Conservation (phyloP, 1,284 basidiomycete species). For the Moniliella sp. region DNA sequence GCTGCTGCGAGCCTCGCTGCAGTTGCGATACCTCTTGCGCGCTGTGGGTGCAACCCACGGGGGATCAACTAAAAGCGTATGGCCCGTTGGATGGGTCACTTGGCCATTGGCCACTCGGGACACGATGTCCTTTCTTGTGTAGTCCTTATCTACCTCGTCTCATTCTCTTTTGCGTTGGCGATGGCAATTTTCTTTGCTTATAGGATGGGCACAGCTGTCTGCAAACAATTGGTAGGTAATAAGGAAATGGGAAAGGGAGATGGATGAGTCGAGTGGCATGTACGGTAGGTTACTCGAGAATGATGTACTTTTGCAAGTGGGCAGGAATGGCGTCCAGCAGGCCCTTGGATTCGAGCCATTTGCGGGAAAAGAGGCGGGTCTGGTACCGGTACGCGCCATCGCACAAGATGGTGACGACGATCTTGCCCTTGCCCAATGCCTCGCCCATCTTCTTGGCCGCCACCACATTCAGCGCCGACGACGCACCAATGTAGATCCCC, state of each 20-base stretch:
- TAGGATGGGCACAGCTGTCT: too few species aligned
- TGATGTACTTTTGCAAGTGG: slow-evolving; percentile 68
- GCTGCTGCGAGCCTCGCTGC: neutral
- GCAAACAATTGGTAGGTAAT: too few species aligned
- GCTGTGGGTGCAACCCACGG: too few species aligned
- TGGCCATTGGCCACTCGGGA: too few species aligned
- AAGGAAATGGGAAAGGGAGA: too few species aligned
- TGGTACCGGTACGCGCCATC: slow-evolving; percentile 95
- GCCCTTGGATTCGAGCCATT: slow-evolving; percentile 69
- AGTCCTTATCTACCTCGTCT: too few species aligned
- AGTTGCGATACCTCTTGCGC: neutral
- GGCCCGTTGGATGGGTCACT: too few species aligned
- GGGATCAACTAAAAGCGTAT: too few species aligned
- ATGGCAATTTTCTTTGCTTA: too few species aligned
- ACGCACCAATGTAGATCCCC: slow-evolving; percentile 87
- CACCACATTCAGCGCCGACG: slow-evolving; percentile 80
- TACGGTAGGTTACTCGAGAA: slow-evolving; percentile 40
- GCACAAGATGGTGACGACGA: slow-evolving; percentile 68
- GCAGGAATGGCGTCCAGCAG: slow-evolving; percentile 60
- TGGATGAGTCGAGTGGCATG: too few species aligned
- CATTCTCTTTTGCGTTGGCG: too few species aligned
- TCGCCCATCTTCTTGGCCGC: slow-evolving; percentile 71
- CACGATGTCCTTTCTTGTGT: too few species aligned
- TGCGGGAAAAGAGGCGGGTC: slow-evolving; percentile 77
- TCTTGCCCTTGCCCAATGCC: slow-evolving; percentile 57